These are phyloP conservation scores for Lecanicillium sp. DNA, from an alignment of 2,329 filamentous ascomycete species.

Conservation along the genomic window DNA sequence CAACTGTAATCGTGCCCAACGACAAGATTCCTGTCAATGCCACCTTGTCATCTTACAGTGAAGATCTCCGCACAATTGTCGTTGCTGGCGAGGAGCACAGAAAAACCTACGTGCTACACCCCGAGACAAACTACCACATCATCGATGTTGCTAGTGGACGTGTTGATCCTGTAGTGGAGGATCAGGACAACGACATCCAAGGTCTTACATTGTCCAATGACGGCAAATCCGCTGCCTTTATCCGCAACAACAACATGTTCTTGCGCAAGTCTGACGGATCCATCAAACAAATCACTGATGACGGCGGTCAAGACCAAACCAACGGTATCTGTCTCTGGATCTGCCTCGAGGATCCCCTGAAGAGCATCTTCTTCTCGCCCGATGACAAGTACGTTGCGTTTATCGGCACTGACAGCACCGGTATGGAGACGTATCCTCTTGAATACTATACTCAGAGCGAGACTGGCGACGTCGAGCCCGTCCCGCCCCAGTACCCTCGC, in stretches of 20 bases:
- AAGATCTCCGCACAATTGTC: slow-evolving; percentile 36
- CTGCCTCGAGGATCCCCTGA: slow-evolving; percentile 60
- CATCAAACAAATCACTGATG: slow-evolving; percentile 45
- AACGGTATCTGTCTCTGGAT: slow-evolving; percentile 69
- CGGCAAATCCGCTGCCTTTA: slow-evolving; percentile 53
- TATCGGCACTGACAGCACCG: slow-evolving; percentile 74
- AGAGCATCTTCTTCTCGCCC: slow-evolving; percentile 69
- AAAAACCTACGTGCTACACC: slow-evolving; percentile 62
- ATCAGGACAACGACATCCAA: slow-evolving; percentile 56
- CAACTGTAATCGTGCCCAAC: slow-evolving; percentile 45
- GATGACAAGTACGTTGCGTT: slow-evolving; percentile 84
- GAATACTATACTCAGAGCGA: slow-evolving; percentile 46
- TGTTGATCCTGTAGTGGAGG: slow-evolving; percentile 44
- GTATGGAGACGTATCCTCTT: slow-evolving; percentile 56
- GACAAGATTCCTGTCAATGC: slow-evolving; percentile 46
- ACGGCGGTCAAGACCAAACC: slow-evolving; percentile 54
- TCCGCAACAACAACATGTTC: slow-evolving; percentile 59
- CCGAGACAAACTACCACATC: slow-evolving; percentile 58
- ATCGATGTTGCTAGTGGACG: slow-evolving; percentile 50
- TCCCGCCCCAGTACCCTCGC: slow-evolving; percentile 52
- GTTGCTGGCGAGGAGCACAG: background rate
- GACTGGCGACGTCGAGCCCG: slow-evolving; percentile 42
- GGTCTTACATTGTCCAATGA: slow-evolving; percentile 53
- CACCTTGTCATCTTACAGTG: slow-evolving; percentile 52
- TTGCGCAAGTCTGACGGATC: slow-evolving; percentile 38